Evolutionary conservation across 1,284 basidiomycete genomes (phyloP), one percentile per base, ranked within the genome.

Genomic region (Cutaneotrichosporon dermatis): DNA sequence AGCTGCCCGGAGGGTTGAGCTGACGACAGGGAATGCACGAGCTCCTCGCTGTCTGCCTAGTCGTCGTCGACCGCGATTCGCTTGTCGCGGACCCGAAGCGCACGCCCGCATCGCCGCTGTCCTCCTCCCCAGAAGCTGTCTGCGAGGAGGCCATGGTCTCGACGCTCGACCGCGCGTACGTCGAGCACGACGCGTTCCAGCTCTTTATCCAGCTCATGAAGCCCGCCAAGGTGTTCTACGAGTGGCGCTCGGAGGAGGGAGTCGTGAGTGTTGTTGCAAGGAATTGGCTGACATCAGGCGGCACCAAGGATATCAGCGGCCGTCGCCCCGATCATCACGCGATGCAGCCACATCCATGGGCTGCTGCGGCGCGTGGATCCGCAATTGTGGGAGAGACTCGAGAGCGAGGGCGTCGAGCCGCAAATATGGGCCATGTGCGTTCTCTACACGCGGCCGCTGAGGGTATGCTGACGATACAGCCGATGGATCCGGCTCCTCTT

Each of bases 371-470:
- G 82, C n/a, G 85, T 89, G 42, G 93, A 97, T 74, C 90, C 90
- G n/a, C 77, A 85, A 46, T 78, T 96, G 25, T 88, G 86, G 82
- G 83, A 84, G 63, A 82, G 83, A 45, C 81, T 96, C 78, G 86
- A 90, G 65, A 83, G 81, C 37, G 83, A 86, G 40, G 88, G 88
- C 2, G 87, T 96, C 48, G 93, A 97, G 75, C 90, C 92, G 6
- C 93, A 96, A 74, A 88, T 96, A 50, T 97, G 92, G 79, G 91
- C 90, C 58, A 92, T 96, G 88, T 92, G 76, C 75, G 88, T 11
- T 12, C 0, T 3, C 16, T 11, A 6, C 12, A 15, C 41, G 25
- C 39, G 12, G 3, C 12, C 36, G 13, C 25, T 25, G 25, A 25
- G 25, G 25, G 25, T 25, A 25, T 25, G 36, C 61, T 63, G 45